These are phyloP conservation scores for Metschnikowia dekortorum DNA, from an alignment of 805 yeast species.

Conservation along the genomic window DNA sequence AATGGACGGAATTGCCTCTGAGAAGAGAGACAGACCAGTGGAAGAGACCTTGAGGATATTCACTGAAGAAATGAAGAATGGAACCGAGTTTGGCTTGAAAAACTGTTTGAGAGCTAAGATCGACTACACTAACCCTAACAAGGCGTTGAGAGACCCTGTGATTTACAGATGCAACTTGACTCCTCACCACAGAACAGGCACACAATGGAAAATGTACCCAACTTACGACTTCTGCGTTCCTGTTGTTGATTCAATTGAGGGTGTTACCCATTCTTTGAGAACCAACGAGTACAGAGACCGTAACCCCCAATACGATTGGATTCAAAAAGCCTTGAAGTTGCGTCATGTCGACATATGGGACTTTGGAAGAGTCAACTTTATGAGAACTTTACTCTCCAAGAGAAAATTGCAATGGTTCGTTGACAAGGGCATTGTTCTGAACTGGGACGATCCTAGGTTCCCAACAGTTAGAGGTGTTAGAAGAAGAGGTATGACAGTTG, in stretches of 20 bases:
- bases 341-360: slow-evolving; percentile 98
- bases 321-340: slow-evolving; percentile 71
- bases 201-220: slow-evolving; percentile 93
- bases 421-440: slow-evolving; percentile 77
- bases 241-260: slow-evolving; percentile 90
- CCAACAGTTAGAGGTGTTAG: slow-evolving; percentile 99
- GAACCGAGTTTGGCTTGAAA: slow-evolving; percentile 87
- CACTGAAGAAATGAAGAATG: slow-evolving; percentile 88
- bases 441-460: slow-evolving; percentile 99
- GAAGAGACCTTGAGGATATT: slow-evolving; percentile 88
- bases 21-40: slow-evolving; percentile 85
- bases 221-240: slow-evolving; percentile 99
- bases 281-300: slow-evolving; percentile 99
- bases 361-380: slow-evolving; percentile 94
- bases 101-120: slow-evolving; percentile 96
- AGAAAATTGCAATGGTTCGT: slow-evolving; percentile 99
- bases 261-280: slow-evolving; percentile 96
- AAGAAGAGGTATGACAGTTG: slow-evolving; percentile 99
- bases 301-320: slow-evolving; percentile 97
- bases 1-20: slow-evolving; percentile 93
- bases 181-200: slow-evolving; percentile 96
- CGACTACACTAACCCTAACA: slow-evolving; percentile 85
- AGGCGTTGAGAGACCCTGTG: slow-evolving; percentile 96
- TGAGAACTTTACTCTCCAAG: slow-evolving; percentile 91
- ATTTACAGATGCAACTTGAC: slow-evolving; percentile 95